A percentile compares a stretch with the other conserved stretches of the same genome.
phyloP scores from a whole-genome alignment of 495 filamentous ascomycete genomes.

The Penicillium simplicissimum region DNA sequence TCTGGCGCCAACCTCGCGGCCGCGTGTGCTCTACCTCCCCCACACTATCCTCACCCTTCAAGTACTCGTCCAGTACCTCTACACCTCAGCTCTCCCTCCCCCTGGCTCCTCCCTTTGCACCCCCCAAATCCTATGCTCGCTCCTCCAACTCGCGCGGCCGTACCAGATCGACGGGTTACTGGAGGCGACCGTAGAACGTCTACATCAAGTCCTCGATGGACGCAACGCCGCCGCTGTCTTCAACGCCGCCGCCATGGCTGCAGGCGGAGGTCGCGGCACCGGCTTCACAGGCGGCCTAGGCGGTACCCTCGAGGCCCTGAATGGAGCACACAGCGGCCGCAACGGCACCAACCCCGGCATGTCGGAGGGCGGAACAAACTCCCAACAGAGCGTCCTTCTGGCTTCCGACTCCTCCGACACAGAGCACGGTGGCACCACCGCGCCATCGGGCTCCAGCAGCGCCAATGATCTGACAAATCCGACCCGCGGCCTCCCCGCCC shows the following conservation, averaged over 20 bases:
- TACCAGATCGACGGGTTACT: conserved; percentile 91
- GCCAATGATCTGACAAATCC: conserved; percentile 29
- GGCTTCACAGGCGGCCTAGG: conserved; percentile 46
- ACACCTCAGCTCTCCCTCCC: conserved; percentile 83
- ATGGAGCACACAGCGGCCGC: conserved; percentile 33
- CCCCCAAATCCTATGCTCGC: conserved; percentile 91
- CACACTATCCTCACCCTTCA: conserved; percentile 87
- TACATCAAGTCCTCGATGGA: conserved; percentile 87
- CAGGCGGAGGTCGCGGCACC: conserved; percentile 81
- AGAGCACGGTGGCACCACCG: conserved; percentile 37
- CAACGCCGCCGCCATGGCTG: conserved; percentile 98
- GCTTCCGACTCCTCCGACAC: conserved; percentile 50
- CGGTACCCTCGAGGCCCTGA: conserved; percentile 47
- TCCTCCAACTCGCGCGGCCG: conserved; percentile 89
- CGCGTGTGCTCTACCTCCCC: conserved; percentile 86
- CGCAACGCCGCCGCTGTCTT: conserved; percentile 96
- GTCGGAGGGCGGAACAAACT: conserved; percentile 23
- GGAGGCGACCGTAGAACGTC: conserved; percentile 85
- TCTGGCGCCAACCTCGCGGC: conserved; percentile 69
- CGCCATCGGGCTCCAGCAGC: conserved; percentile 39
- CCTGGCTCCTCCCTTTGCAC: conserved; percentile 78
- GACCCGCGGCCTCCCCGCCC: conserved; percentile 40
- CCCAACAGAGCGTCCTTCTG: conserved; percentile 34
- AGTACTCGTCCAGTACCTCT: conserved; percentile 86
- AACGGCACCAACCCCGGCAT: conserved; percentile 22